phyloP scores from a whole-genome alignment of 805 yeast species.

The Cyberlindnera samutprakarnensis region DNA sequence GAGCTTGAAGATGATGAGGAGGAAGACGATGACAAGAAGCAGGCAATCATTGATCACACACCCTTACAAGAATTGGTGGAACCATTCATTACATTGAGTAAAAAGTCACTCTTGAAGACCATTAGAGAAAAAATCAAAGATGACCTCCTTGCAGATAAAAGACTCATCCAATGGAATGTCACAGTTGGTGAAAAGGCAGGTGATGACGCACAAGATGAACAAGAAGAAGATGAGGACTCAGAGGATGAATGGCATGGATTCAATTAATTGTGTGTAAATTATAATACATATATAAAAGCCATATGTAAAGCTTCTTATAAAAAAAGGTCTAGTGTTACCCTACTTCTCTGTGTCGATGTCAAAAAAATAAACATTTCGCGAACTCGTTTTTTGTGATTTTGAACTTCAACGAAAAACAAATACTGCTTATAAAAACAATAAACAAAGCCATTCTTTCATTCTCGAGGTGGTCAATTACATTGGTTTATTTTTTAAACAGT shows the following conservation, averaged over 20 bases:
- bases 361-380: too few species aligned
- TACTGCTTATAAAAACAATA: too few species aligned
- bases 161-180: conserved; percentile 63
- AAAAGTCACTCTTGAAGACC: conserved; percentile 49
- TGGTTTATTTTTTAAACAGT: too few species aligned
- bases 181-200: conserved; percentile 23
- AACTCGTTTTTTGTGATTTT: too few species aligned
- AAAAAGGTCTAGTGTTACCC: too few species aligned
- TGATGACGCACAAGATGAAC: conserved; percentile 22
- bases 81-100: conserved; percentile 52
- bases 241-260: conserved; percentile 39
- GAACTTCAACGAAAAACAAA: background rate
- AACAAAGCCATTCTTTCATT: too few species aligned
- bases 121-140: conserved; percentile 56
- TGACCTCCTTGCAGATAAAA: conserved; percentile 58
- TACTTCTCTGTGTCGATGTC: too few species aligned
- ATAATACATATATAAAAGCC: too few species aligned
- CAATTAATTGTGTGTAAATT: conserved; percentile 4
- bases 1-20: conserved; percentile 40
- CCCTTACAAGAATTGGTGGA: conserved; percentile 50
- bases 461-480: too few species aligned
- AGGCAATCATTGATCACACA: conserved; percentile 31
- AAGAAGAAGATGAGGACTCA: conserved; percentile 11
- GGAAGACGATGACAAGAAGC: conserved; percentile 30
- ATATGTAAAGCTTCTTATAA: too few species aligned